Percentiles rank a stretch among this genome's conserved stretches.
Evolutionary conservation across 2,329 filamentous ascomycete species (phyloP).

Genomic region (Escovopsis weberi): DNA sequence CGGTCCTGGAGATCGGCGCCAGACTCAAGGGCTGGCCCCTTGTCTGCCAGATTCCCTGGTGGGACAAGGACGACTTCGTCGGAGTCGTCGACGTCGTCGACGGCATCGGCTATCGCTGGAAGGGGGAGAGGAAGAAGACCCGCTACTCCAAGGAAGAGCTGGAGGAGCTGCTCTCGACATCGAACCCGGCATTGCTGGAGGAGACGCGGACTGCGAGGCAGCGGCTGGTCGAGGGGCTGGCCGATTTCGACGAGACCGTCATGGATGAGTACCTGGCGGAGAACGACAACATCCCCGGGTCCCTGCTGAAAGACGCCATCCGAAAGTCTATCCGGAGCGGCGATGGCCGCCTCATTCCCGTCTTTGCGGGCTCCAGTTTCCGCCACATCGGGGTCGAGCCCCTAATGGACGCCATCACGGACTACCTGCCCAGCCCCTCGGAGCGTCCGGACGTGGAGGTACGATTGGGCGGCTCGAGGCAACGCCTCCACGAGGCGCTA

Average conservation of each 20-base stretch:
- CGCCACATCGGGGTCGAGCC: slow-evolving; percentile 89
- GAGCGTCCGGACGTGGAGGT: slow-evolving; percentile 72
- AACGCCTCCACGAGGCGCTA: slow-evolving; percentile 24
- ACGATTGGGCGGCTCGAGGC: slow-evolving; percentile 41
- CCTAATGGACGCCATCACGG: slow-evolving; percentile 73
- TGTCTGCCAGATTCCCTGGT: slow-evolving; percentile 93
- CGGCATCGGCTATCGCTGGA: slow-evolving; percentile 61
- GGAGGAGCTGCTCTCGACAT: slow-evolving; percentile 24
- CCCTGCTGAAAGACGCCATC: slow-evolving; percentile 57
- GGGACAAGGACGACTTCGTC: slow-evolving; percentile 63
- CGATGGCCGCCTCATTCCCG: slow-evolving; percentile 61
- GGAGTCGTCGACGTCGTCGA: slow-evolving; percentile 77
- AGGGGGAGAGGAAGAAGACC: slow-evolving; percentile 27
- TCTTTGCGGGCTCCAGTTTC: slow-evolving; percentile 87
- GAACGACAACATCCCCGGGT: slow-evolving; percentile 56
- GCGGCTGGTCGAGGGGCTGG: slow-evolving; percentile 68
- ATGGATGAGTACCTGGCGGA: slow-evolving; percentile 72
- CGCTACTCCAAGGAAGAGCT: slow-evolving; percentile 17
- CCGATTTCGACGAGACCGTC: slow-evolving; percentile 75
- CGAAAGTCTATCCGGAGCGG: slow-evolving; percentile 54
- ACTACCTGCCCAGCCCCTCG: slow-evolving; percentile 70
- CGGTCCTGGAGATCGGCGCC: slow-evolving; percentile 71
- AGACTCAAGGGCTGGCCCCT: slow-evolving; percentile 74
- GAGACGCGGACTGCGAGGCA: slow-evolving; percentile 66
- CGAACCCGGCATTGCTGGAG: slow-evolving; percentile 37